Base-by-base conservation (phyloP, 1,139 yeast species). In the Diutina ranongensis region DNA sequence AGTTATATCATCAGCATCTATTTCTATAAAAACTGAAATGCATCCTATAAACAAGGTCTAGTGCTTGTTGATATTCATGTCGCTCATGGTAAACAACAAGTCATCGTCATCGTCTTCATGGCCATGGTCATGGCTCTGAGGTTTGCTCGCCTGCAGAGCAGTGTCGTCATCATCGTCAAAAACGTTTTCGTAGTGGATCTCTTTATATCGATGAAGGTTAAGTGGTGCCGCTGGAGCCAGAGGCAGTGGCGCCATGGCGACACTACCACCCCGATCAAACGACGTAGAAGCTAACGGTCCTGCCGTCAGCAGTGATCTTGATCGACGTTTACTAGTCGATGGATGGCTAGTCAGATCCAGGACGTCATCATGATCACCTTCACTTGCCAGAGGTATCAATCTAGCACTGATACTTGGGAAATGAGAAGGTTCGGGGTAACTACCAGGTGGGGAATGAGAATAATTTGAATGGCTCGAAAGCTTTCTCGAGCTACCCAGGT, bases 81-180 rank as follows among this genome's bases (percentile, higher is more conserved):
- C 95, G 58, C 95, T 86, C 94, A 87, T 85, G 28, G 94, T 83
- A 61, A 87, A 87, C 48, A 87, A 65, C 55, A 87, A 65, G 50
- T 85, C 95, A 51, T 85, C 95, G 51, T 84, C 94, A 41, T 82
- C 87, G 35, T 78, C 82, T 33, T 74, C 78, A 35, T 54, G 31
- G 15, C 48, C 48, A 13, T 41, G 22, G 13, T n/a, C 38, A 35
- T 32, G 38, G 13, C 25, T 18, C 22, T 35, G 38, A 22, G 38
- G 34, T 35, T 47, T 45, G 21, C 21, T 27, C 15, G 34, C 44
- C n/a, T 36, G 47, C 49, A 45, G 48, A 20, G 58, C 64, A 3
- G 60, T 64, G 21, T 64, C 31, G 36, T 71, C 76, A 45, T 74
- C 78, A 48, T 74, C 76, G 35, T 73, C 78, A 57, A 74, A 74